Conservation (phyloP, 805 yeast species). For the Pichia deserticola region DNA sequence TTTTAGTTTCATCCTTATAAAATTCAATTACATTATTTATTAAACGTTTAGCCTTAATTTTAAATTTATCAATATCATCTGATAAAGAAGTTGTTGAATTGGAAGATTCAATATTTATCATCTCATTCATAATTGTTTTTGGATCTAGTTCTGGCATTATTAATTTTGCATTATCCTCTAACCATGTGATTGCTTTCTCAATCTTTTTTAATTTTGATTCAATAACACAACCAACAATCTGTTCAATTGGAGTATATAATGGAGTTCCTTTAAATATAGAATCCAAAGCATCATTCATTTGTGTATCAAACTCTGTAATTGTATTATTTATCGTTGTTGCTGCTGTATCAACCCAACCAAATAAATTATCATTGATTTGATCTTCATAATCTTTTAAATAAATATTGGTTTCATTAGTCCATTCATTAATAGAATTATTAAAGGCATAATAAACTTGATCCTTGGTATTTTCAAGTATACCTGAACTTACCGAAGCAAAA, state of each 20-base stretch:
- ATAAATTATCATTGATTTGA: constrained; percentile 52
- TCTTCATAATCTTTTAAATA: constrained; percentile 43
- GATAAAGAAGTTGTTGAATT: constrained; percentile 5
- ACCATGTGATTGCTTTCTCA: constrained; percentile 74
- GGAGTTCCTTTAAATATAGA: constrained; percentile 63
- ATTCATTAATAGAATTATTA: constrained; percentile 30
- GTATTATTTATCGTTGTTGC: constrained; percentile 56
- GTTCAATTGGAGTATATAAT: constrained; percentile 51
- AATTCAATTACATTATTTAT: constrained; percentile 25
- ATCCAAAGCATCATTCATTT: constrained; percentile 52
- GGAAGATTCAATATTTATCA: constrained; percentile 6
- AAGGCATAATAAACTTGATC: constrained; percentile 16
- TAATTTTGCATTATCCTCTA: constrained; percentile 54
- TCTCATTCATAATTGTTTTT: constrained; percentile 6
- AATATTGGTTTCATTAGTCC: constrained; percentile 53
- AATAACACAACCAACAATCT: constrained; percentile 72
- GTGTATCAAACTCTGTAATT: constrained; percentile 44
- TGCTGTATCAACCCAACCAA: constrained; percentile 58
- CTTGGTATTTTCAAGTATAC: constrained; percentile 11
- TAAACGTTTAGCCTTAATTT: constrained; percentile 19
- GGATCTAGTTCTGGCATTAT: constrained; percentile 43
- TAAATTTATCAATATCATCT: constrained; percentile 13
- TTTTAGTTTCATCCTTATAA: constrained; percentile 31
- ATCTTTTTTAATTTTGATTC: constrained; percentile 62
- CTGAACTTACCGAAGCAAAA: not conserved